Evolutionary conservation across 257 asterid species (phyloP), one percentile per base, ranked within the genome.

Genomic region (Solanum chilense): DNA sequence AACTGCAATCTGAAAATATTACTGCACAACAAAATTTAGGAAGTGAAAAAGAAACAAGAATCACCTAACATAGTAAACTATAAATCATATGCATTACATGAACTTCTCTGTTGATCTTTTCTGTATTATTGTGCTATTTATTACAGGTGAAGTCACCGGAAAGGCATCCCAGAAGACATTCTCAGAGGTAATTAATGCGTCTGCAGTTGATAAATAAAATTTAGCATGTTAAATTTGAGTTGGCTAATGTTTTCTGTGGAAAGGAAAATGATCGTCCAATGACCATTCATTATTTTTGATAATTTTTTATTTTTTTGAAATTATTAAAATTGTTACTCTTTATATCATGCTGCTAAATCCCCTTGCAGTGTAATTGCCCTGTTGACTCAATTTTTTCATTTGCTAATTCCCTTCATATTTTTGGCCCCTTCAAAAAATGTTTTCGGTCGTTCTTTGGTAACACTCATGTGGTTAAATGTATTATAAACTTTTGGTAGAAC

Each of bases 61-160:
- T 77, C 83, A 42, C 62, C 60, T 29, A 49, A 80, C 42, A 47
- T 80, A 80, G 85, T 47, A 44, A 80, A 80, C 41, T 47, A 80
- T 21, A 47, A 80, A 80, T 47, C 85, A 15, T 45, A 18, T 80
- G 85, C 68, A 5, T 80, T 80, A 18, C 41, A 80, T 29, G 85
- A 80, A 29, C 44, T 80, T 80, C 25, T 29, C 85, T 80, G 68
- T 80, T 80, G 68, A 35, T 49, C 29, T 47, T 45, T 80, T 47
- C 44, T 80, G 16, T 41, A 25, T 85, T 27, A 37, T 64, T 60
- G 31, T 74, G 86, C 33, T 77, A 71, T 70, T 73, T 80, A 83
- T 85, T 91, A 93, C 92, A 95, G 99, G 91, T 71, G 94, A 86
- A 86, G 92, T 88, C 86, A 58, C 92, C 33, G 94, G 90, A 86